Evolutionary conservation across 2,329 filamentous ascomycete genomes (phyloP), one percentile per base, ranked within the genome.

Genomic region (Fusarium tupiense): DNA sequence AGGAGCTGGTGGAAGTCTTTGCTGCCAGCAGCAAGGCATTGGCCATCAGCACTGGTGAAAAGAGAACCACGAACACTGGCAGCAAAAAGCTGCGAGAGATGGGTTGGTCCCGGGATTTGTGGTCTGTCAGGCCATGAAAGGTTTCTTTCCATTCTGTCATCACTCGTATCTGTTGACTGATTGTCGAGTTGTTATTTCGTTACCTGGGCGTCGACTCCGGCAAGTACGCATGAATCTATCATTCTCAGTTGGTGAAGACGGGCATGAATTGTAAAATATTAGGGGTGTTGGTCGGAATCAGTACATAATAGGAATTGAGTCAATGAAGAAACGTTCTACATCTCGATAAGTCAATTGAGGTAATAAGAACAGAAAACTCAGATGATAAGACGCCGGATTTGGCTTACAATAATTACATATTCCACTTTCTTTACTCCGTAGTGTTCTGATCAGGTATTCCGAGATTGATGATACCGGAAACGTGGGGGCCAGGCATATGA

Each of bases 21-120:
- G 94, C 96, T 3, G 87, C 90, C 59, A 92, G 91, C 63, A 95
- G 93, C 82, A 93, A 94, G 82, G 91, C 92, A 6, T 89, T 93
- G 67, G 88, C 90, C 3, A 86, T 90, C 61, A 86, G 83, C 67
- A 86, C 87, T 17, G 85, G 83, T 24, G 89, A 90, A 71, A 90
- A 90, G 83, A 88, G 87, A 76, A 80, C 82, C 9, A 76, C 84
- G 4, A 84, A 85, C 17, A 84, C 85, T 11, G 86, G 84, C 72
- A 89, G 85, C 77, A 92, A 91, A 83, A 91, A 89, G 83, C 82
- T 90, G 76, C 86, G 89, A 47, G 87, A 90, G 81, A 85, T 87
- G 81, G 90, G 90, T 33, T 91, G 90, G 90, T 89, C 88, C 61
- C 85, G 88, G 62, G 89, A 92, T 73, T 76, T 92, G 54, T 92